Evolutionary conservation across 2,329 filamentous ascomycete genomes (phyloP).

Genomic region (Bipolaris bicolor): DNA sequence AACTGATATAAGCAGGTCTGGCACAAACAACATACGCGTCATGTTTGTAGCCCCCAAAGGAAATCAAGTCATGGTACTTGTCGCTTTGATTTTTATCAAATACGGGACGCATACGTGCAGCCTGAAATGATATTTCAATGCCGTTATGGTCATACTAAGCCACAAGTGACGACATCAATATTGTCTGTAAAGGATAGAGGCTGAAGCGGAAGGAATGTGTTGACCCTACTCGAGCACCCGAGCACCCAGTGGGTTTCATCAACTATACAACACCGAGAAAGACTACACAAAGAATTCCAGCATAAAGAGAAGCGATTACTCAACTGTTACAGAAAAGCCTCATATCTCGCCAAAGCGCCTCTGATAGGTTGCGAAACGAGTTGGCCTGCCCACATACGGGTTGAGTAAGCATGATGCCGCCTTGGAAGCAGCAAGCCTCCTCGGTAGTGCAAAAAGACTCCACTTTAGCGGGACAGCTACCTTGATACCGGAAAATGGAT

Average conservation of each 20-base stretch:
- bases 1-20: no score
- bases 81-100: no score
- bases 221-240: not conserved
- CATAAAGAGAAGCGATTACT: not conserved
- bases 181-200: no score
- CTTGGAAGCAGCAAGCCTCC: not conserved
- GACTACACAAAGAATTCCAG: no score
- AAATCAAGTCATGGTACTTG: no score
- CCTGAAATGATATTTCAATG: no score
- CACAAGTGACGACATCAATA: no score
- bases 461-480: not conserved
- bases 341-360: constrained; percentile 6
- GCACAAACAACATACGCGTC: no score
- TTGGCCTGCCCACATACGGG: not conserved
- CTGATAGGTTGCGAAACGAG: not conserved
- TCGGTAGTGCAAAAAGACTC: not conserved
- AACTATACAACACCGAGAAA: not conserved
- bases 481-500: not conserved
- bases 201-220: no score
- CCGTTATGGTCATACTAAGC: no score
- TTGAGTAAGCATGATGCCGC: not conserved
- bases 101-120: no score
- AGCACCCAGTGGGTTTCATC: not conserved
- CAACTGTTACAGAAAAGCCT: constrained; percentile 2
- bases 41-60: no score